Evolutionary conservation across 345 rosid species (phyloP).

Genomic region (Citrus hindsii): DNA sequence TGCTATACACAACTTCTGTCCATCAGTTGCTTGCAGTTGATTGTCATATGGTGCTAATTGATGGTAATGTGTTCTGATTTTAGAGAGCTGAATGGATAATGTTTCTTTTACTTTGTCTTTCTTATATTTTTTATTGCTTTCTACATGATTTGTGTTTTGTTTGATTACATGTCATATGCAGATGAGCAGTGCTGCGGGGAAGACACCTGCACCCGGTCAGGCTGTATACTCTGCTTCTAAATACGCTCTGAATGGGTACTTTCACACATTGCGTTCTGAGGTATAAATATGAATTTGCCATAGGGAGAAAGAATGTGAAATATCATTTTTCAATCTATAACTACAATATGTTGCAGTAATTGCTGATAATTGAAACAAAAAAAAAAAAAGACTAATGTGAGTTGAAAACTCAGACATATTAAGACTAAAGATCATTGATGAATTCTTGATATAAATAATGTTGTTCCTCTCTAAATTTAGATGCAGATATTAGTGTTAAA

Average conservation of each 20-base stretch:
- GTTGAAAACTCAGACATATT: neutral
- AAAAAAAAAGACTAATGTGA: neutral
- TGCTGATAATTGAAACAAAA: neutral
- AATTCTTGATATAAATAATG: neutral
- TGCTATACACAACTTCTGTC: neutral
- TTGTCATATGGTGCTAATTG: neutral
- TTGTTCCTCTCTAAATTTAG: neutral
- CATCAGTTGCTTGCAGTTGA: neutral
- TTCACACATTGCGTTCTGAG: slow-evolving; percentile 94
- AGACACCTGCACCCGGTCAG: slow-evolving; percentile 92
- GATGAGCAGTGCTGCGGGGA: slow-evolving; percentile 99
- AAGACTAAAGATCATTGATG: neutral
- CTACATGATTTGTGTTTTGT: neutral
- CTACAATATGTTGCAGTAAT: neutral
- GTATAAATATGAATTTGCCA: slow-evolving; percentile 13
- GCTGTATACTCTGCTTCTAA: slow-evolving; percentile 93
- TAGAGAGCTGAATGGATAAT: neutral
- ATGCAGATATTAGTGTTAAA: neutral
- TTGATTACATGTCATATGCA: slow-evolving; percentile 23
- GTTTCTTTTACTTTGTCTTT: neutral
- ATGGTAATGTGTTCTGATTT: neutral
- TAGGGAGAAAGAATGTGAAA: neutral
- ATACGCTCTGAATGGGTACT: slow-evolving; percentile 87
- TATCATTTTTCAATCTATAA: neutral
- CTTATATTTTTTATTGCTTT: neutral